A percentile compares a stretch with the other conserved stretches of the same genome.
Evolutionary conservation across 257 asterid genomes (phyloP).

Genomic region (Rauvolfia tetraphylla): DNA sequence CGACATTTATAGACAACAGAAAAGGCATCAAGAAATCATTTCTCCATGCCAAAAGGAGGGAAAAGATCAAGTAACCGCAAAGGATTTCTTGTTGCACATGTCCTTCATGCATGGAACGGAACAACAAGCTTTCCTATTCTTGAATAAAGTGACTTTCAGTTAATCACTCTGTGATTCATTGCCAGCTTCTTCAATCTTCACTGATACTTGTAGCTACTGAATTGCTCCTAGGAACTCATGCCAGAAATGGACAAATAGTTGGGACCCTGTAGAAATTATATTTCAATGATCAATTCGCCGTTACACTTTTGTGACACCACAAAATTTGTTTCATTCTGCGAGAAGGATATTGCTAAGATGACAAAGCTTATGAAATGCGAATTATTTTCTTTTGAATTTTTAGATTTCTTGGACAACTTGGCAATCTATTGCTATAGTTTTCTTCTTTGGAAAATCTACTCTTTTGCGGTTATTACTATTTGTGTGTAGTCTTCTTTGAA

Average conservation of each 20-base stretch:
- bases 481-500: too few relatives aligned
- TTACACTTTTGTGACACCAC: conserved; percentile 4
- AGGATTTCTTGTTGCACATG: conserved; percentile 41
- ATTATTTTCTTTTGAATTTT: neutral
- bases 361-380: neutral
- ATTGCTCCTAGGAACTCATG: conserved; percentile 18
- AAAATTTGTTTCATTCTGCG: neutral
- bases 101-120: conserved; percentile 49
- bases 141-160: conserved; percentile 57
- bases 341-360: neutral
- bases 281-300: neutral
- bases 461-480: neutral
- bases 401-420: neutral
- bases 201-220: conserved; percentile 40
- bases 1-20: conserved; percentile 14
- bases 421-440: neutral
- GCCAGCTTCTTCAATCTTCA: conserved; percentile 33
- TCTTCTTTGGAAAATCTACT: neutral
- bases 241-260: conserved; percentile 7
- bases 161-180: conserved; percentile 36
- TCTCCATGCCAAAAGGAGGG: conserved; percentile 16
- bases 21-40: conserved; percentile 22
- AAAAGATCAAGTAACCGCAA: conserved; percentile 20
- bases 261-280: neutral
- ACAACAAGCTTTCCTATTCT: conserved; percentile 31